A percentile compares a stretch with the other conserved stretches of the same genome.
These are phyloP conservation scores for Hydrangea macrophylla DNA, from an alignment of 148 eudicot genomes.

Conservation along the genomic window DNA sequence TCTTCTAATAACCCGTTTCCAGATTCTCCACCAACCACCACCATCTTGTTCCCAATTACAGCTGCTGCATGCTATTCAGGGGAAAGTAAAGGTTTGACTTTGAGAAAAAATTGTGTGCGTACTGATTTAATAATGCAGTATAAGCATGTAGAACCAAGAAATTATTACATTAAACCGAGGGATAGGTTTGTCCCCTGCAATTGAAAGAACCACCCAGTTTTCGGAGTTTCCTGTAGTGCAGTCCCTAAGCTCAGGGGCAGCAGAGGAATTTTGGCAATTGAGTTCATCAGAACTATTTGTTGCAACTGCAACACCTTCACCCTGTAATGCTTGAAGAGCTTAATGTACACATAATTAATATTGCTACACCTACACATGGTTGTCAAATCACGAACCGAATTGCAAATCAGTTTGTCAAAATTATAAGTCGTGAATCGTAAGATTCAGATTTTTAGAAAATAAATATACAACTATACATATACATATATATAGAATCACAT, in stretches of 20 bases:
- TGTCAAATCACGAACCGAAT: too few species aligned
- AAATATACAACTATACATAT: too few species aligned
- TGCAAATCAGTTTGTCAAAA: too few species aligned
- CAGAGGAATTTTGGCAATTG: slow-evolving; percentile 49
- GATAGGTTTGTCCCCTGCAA: slow-evolving; percentile 83
- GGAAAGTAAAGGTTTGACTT: slow-evolving; percentile 1
- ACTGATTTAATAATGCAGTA: slow-evolving; percentile 1
- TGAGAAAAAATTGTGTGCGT: not conserved
- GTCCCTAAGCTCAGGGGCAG: slow-evolving; percentile 55
- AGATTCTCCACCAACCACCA: slow-evolving; percentile 95
- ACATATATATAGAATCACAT: too few species aligned
- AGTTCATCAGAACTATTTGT: slow-evolving; percentile 38
- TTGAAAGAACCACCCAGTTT: slow-evolving; percentile 82
- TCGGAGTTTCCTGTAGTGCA: slow-evolving; percentile 63
- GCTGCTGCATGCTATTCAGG: slow-evolving; percentile 88
- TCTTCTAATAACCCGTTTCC: slow-evolving; percentile 73
- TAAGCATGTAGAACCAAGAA: not conserved
- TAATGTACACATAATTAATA: slow-evolving; percentile 7
- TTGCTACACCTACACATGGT: not conserved
- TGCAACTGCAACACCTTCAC: slow-evolving; percentile 33
- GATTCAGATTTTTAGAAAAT: too few species aligned
- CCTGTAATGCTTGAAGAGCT: slow-evolving; percentile 37
- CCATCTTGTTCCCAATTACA: slow-evolving; percentile 90
- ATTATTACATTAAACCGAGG: slow-evolving; percentile 79
- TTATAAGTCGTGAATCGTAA: too few species aligned